phyloP scores from a whole-genome alignment of 2,329 filamentous ascomycete genomes.

The Laburnicola sp. region DNA sequence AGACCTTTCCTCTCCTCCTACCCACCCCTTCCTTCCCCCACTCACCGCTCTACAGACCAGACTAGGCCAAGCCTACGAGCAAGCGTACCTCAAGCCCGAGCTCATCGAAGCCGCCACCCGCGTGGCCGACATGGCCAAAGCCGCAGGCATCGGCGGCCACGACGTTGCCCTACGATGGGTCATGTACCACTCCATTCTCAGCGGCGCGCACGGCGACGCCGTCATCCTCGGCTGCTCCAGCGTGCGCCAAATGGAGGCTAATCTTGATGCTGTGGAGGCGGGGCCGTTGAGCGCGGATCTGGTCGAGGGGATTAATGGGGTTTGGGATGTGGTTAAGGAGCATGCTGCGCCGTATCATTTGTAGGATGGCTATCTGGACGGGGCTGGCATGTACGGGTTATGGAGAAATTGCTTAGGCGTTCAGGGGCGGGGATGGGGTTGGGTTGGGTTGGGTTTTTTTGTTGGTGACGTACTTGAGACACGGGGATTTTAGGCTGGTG shows the following conservation, averaged over 20 bases:
- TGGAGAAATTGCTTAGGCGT: no score
- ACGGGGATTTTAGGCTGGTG: no score
- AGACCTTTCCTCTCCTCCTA: conserved; percentile 43
- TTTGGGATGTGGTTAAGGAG: conserved; percentile 3
- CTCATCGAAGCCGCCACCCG: conserved; percentile 38
- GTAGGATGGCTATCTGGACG: not conserved
- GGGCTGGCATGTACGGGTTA: not conserved
- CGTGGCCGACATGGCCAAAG: conserved; percentile 21
- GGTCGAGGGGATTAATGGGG: not conserved
- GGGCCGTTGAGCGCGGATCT: conserved; percentile 5
- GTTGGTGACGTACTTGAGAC: no score
- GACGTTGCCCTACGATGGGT: conserved; percentile 47
- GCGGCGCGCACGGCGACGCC: conserved; percentile 39
- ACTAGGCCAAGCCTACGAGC: conserved; percentile 31
- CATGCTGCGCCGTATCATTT: conserved; percentile 2
- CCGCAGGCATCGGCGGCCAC: conserved; percentile 35
- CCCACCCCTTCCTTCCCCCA: conserved; percentile 36
- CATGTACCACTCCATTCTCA: conserved; percentile 39
- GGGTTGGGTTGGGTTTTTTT: no score
- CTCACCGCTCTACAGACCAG: not conserved
- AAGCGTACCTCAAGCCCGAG: conserved; percentile 36
- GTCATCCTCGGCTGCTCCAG: conserved; percentile 43
- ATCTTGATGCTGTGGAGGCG: conserved; percentile 5
- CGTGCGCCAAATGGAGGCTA: conserved; percentile 10
- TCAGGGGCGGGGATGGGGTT: no score